Conservation (phyloP, 192 early-diverging fungal genomes). For the Rhizophagus prolifer region DNA sequence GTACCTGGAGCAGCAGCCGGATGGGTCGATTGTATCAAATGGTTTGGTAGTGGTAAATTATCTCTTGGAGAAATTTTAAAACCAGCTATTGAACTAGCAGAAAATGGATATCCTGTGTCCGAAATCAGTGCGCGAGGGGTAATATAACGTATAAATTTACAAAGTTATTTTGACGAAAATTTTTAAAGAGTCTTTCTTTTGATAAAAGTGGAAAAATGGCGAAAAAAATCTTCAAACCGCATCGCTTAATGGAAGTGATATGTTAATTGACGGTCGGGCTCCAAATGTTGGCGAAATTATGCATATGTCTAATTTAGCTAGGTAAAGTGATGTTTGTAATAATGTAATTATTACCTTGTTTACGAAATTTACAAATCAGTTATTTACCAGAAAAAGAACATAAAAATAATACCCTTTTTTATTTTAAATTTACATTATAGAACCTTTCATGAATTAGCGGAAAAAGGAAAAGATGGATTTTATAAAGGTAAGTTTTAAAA, state of each 20-base stretch:
- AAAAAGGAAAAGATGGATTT: conserved; percentile 65
- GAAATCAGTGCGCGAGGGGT: conserved; percentile 47
- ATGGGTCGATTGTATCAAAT: conserved; percentile 65
- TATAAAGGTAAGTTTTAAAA: conserved; percentile 42
- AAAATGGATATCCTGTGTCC: conserved; percentile 63
- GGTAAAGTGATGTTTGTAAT: conserved; percentile 34
- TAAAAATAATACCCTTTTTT: no score
- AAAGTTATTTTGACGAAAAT: background rate
- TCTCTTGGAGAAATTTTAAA: conserved; percentile 54
- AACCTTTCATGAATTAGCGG: conserved; percentile 56
- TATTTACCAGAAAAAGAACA: no score
- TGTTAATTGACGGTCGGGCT: conserved; percentile 52
- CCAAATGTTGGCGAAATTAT: conserved; percentile 66
- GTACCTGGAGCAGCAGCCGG: conserved; percentile 72
- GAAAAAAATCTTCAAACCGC: conserved; percentile 30
- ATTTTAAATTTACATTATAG: conserved; percentile 26
- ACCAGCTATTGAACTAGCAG: conserved; percentile 70
- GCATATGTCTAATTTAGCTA: conserved; percentile 54
- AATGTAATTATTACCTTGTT: no score
- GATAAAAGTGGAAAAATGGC: conserved; percentile 39
- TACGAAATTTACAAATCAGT: background rate
- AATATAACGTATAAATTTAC: background rate
- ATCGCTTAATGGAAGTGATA: conserved; percentile 49
- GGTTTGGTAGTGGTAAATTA: conserved; percentile 64
- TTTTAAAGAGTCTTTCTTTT: background rate